phyloP scores from a whole-genome alignment of 2,329 filamentous ascomycete species.

The Colletotrichum lupini region DNA sequence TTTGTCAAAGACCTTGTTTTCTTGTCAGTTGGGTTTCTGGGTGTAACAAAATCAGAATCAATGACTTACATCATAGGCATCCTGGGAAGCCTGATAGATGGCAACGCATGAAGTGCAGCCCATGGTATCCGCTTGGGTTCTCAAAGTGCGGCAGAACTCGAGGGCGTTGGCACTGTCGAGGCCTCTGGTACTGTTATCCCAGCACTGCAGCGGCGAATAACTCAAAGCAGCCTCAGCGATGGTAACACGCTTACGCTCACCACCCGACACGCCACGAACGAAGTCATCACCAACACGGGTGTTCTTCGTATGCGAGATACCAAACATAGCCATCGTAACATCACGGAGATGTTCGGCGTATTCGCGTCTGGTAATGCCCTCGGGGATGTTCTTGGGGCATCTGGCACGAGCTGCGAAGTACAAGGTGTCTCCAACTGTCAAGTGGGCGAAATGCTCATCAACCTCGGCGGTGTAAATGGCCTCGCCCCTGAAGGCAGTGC shows the following conservation, averaged over 20 bases:
- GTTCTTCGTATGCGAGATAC: slow-evolving; percentile 65
- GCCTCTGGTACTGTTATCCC: slow-evolving; percentile 63
- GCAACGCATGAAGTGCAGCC: slow-evolving; percentile 41
- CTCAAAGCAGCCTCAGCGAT: slow-evolving; percentile 48
- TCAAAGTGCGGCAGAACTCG: slow-evolving; percentile 40
- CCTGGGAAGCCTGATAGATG: slow-evolving; percentile 72
- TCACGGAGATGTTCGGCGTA: slow-evolving; percentile 62
- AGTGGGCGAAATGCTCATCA: slow-evolving; percentile 69
- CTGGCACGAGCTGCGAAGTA: slow-evolving; percentile 69
- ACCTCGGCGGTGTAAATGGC: slow-evolving; percentile 75
- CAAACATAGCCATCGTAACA: slow-evolving; percentile 65
- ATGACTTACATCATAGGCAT: slow-evolving; percentile 59
- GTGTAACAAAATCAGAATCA: neutral
- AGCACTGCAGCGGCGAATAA: slow-evolving; percentile 42
- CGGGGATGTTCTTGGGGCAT: slow-evolving; percentile 57
- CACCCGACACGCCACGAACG: slow-evolving; percentile 45
- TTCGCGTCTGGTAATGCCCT: slow-evolving; percentile 52
- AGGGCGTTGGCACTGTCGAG: slow-evolving; percentile 42
- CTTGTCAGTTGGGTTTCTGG: neutral
- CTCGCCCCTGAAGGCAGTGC: slow-evolving; percentile 59
- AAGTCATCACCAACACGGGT: slow-evolving; percentile 66
- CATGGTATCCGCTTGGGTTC: slow-evolving; percentile 42
- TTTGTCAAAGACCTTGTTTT: slow-evolving; percentile 68
- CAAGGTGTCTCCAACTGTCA: slow-evolving; percentile 70
- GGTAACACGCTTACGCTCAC: slow-evolving; percentile 43